Percentiles rank a stretch among this genome's conserved stretches.
Evolutionary conservation across 2,329 filamentous ascomycete genomes (phyloP).

Genomic region (Hypoxylon sp.): DNA sequence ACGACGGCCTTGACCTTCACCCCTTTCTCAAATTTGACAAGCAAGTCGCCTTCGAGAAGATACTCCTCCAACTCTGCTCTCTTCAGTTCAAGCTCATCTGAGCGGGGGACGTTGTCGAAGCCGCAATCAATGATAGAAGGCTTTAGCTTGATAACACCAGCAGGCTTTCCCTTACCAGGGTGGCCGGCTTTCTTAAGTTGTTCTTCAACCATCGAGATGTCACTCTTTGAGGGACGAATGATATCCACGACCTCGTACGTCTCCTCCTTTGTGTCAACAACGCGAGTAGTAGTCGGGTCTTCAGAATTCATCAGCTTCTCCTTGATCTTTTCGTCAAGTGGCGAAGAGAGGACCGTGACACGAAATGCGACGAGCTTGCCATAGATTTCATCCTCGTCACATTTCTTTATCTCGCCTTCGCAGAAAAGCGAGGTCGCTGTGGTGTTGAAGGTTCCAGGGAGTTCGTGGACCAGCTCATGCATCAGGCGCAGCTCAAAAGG

Average conservation of each 20-base stretch:
- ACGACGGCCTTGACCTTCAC: conserved; percentile 73
- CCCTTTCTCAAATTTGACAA: conserved; percentile 71
- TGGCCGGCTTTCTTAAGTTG: conserved; percentile 37
- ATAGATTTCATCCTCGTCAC: conserved; percentile 56
- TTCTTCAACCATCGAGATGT: conserved; percentile 39
- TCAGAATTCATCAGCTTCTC: conserved; percentile 46
- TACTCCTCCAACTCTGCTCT: conserved; percentile 61
- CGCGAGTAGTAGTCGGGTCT: conserved; percentile 55
- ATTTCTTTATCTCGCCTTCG: conserved; percentile 50
- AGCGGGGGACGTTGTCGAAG: conserved; percentile 60
- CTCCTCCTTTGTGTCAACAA: conserved; percentile 65
- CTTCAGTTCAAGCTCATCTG: conserved; percentile 52
- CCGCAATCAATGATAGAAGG: conserved; percentile 64
- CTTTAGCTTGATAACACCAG: conserved; percentile 64
- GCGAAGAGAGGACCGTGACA: conserved; percentile 58
- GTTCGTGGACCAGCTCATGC: conserved; percentile 62
- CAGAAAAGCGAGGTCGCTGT: conserved; percentile 79
- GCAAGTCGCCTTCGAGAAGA: conserved; percentile 74
- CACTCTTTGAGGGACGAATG: conserved; percentile 52
- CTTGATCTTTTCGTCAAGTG: conserved; percentile 53
- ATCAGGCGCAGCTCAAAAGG: conserved; percentile 76
- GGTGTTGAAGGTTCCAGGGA: conserved; percentile 87
- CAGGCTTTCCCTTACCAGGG: conserved; percentile 55
- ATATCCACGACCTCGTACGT: conserved; percentile 74
- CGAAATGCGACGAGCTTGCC: conserved; percentile 62